Percentiles rank a stretch among this genome's conserved stretches.
These are phyloP conservation scores for Zygnema circumcarinatum DNA, from an alignment of 139 green algal genomes.

Conservation along the genomic window DNA sequence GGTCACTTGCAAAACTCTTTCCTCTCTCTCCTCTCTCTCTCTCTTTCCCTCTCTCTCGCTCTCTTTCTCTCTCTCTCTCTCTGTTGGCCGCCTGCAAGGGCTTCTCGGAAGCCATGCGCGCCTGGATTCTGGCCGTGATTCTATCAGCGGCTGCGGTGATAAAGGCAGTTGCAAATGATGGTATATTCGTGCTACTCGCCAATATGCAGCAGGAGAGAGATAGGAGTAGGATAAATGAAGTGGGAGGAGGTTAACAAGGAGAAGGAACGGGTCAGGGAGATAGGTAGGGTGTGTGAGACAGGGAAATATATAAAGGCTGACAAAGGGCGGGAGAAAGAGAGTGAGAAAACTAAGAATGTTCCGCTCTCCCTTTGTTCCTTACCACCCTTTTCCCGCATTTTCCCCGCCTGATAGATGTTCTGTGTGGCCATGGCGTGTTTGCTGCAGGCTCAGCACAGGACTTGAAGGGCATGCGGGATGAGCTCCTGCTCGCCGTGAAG, in stretches of 20 bases:
- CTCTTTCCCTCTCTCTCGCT: too few species aligned
- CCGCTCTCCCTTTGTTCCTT: too few species aligned
- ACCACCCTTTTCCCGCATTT: too few species aligned
- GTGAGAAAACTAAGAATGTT: too few species aligned
- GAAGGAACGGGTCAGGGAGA: neutral
- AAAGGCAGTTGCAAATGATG: too few species aligned
- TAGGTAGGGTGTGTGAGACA: neutral
- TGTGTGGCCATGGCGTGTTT: too few species aligned
- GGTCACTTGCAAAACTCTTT: too few species aligned
- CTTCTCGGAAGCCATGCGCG: neutral
- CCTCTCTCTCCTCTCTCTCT: too few species aligned
- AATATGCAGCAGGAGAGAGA: neutral
- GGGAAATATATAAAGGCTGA: neutral
- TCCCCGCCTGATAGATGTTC: too few species aligned
- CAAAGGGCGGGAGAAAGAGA: neutral
- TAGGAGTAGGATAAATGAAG: neutral
- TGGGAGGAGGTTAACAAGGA: neutral
- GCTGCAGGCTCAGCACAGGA: neutral
- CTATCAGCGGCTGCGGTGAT: too few species aligned
- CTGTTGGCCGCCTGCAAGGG: neutral
- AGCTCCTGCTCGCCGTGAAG: neutral
- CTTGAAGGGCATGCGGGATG: slow-evolving; percentile 5
- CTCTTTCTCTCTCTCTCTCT: too few species aligned
- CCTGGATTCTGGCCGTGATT: neutral
- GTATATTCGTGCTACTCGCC: too few species aligned